Evolutionary conservation across 2,329 filamentous ascomycete genomes (phyloP), one percentile per base, ranked within the genome.

Genomic region (Apiospora pterosperma): DNA sequence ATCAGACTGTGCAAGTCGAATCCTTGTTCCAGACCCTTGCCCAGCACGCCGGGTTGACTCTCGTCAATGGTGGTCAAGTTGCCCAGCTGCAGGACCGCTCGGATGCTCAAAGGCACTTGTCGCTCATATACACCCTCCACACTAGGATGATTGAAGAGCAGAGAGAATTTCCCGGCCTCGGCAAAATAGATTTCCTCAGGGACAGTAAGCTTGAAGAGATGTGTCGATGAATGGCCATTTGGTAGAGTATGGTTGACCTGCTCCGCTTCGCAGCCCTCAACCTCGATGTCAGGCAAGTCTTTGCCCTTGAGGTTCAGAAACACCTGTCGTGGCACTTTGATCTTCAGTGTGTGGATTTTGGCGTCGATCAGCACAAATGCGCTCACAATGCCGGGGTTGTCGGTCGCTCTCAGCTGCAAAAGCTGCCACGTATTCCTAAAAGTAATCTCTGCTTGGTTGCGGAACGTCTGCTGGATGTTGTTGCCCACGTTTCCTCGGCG

Each of bases 71-170:
- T 96, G 75, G 96, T 99, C 36, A 92, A 82, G 72, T 92, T 97
- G 48, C 96, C 96, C 1, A 99, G 82, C 70, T 96, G 92, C 11
- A 99, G 85, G 36, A 99, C 86, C 4, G 95, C 96, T 44, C 95
- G 88, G 59, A 97, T 86, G 68, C 92, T 92, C 6, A 98, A 82
- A 1, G 96, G 93, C 1, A 99, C 85, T 69, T 97, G 91, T 72
- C 91, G 95, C 79, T 99, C 96, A 73, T 99, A 99, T 16, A 99
- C 93, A 36, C 96, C 96, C 77, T 99, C 96, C 1, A 99, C 92
- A 76, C 93, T 97, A 0, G 93, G 88, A 74, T 99, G 94, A 68
- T 95, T 93, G 80, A 97, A 95, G 1, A 98, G 82, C 34, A 90
- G 79, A 2, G 90, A 88, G 67, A 98, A 90, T 74, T 93, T 96